Conservation (phyloP, 768 basidiomycete species). For the Gloeostereum incarnatum region DNA sequence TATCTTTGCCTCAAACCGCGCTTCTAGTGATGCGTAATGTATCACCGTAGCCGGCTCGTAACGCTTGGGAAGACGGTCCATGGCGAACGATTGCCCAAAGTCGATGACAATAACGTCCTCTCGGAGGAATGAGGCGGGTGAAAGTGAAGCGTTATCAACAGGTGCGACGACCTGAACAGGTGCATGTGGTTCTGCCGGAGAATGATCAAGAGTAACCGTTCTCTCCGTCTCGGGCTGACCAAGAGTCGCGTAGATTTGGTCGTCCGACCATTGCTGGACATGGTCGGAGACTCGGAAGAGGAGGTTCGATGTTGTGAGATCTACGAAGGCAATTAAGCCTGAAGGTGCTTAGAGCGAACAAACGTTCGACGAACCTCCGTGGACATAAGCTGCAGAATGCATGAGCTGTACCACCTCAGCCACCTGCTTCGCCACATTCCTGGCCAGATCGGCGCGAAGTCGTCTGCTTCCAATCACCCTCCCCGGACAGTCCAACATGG, state of each 20-base stretch:
- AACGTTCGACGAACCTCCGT: constrained; percentile 21
- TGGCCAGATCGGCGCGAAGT: constrained; percentile 23
- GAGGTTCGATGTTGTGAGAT: constrained; percentile 29
- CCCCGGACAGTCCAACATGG: constrained; percentile 23
- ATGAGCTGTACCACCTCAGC: constrained; percentile 16
- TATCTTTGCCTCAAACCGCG: constrained; percentile 19
- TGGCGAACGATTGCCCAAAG: constrained; percentile 26
- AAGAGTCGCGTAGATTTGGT: constrained; percentile 19
- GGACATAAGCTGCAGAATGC: constrained; percentile 22
- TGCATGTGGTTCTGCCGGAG: constrained; percentile 16
- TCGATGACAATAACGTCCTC: constrained; percentile 23
- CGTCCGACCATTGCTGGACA: constrained; percentile 22
- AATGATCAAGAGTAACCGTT: constrained; percentile 14
- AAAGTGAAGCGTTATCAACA: constrained; percentile 13
- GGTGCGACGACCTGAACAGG: constrained; percentile 19
- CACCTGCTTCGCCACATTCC: constrained; percentile 23
- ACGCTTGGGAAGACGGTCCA: constrained; percentile 13
- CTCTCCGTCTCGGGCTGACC: constrained; percentile 23
- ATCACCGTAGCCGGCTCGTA: constrained; percentile 22
- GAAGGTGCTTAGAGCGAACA: background rate
- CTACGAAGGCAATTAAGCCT: constrained; percentile 12
- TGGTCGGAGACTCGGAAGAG: constrained; percentile 18
- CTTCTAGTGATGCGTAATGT: constrained; percentile 25
- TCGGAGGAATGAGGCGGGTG: constrained; percentile 17
- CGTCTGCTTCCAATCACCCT: constrained; percentile 18